Evolutionary conservation across 495 filamentous ascomycete genomes (phyloP).

Genomic region (Penicilliopsis zonata): DNA sequence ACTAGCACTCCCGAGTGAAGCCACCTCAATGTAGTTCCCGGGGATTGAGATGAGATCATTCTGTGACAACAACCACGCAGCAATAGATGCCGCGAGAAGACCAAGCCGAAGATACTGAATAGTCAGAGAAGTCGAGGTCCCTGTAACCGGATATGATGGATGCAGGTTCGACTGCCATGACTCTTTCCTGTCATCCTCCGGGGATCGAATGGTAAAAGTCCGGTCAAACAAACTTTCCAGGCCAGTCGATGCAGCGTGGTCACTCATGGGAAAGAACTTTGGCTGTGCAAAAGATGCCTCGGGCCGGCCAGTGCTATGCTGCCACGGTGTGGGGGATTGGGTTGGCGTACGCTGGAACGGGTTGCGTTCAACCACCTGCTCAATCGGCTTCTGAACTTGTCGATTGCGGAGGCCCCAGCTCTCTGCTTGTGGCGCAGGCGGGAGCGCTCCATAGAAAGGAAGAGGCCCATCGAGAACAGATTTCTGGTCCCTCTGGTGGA

Average conservation of each 20-base stretch:
- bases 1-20: conserved; percentile 27
- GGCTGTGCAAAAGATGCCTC: conserved; percentile 33
- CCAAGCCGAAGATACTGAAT: conserved; percentile 22
- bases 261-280: conserved; percentile 37
- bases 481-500: conserved; percentile 14
- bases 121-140: conserved; percentile 9
- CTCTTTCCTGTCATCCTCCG: conserved; percentile 27
- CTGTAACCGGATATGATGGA: conserved; percentile 1
- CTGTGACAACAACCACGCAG: conserved; percentile 24
- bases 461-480: conserved; percentile 31
- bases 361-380: conserved; percentile 24
- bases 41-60: conserved; percentile 18
- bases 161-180: conserved; percentile 14
- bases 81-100: conserved; percentile 18
- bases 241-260: conserved; percentile 31
- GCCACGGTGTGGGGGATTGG: conserved; percentile 12
- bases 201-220: conserved; percentile 29
- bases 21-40: conserved; percentile 29
- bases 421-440: conserved; percentile 51
- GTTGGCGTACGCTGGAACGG: conserved; percentile 21
- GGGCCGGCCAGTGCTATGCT: conserved; percentile 6
- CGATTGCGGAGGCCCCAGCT: conserved; percentile 54
- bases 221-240: conserved; percentile 34
- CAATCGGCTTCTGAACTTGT: conserved; percentile 21
- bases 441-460: conserved; percentile 51